Percentiles rank a stretch among this genome's conserved stretches.
Conservation (phyloP, 805 yeast genomes). For the Lachancea meyersii region DNA sequence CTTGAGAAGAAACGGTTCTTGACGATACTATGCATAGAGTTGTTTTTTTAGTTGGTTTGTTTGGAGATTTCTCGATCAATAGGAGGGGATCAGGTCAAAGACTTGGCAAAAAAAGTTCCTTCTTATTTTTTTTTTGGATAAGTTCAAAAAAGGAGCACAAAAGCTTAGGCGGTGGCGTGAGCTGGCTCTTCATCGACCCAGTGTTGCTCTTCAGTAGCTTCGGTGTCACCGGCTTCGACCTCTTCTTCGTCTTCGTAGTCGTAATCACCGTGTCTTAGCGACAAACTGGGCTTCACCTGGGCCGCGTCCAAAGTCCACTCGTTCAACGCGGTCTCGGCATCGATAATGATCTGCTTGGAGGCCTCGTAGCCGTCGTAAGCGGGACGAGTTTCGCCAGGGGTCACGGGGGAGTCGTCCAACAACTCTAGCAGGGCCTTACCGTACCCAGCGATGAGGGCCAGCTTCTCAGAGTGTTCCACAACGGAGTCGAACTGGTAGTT, state of each 20-base stretch:
- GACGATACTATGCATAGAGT: neutral
- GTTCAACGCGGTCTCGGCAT: slow-evolving; percentile 76
- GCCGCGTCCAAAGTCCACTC: slow-evolving; percentile 82
- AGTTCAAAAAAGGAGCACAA: neutral
- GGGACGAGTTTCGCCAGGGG: slow-evolving; percentile 90
- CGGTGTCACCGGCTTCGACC: slow-evolving; percentile 43
- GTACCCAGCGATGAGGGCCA: slow-evolving; percentile 81
- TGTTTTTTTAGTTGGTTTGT: neutral
- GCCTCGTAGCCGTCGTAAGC: slow-evolving; percentile 87
- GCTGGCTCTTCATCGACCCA: slow-evolving; percentile 13
- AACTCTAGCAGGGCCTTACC: slow-evolving; percentile 82
- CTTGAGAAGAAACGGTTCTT: neutral
- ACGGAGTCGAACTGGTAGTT: slow-evolving; percentile 79
- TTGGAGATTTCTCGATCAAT: too few relatives aligned
- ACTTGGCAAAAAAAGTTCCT: neutral
- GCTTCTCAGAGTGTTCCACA: slow-evolving; percentile 79
- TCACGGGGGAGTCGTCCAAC: slow-evolving; percentile 77
- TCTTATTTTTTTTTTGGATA: neutral
- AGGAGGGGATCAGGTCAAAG: too few relatives aligned
- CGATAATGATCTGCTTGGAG: slow-evolving; percentile 79
- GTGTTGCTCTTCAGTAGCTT: slow-evolving; percentile 11
- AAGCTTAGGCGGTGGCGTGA: slow-evolving; percentile 5
- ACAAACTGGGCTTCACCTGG: slow-evolving; percentile 73
- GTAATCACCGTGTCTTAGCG: slow-evolving; percentile 53
- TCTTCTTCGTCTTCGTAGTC: slow-evolving; percentile 47